Evolutionary conservation across 768 basidiomycete genomes (phyloP).

Genomic region (Dacryopinax spathularia): DNA sequence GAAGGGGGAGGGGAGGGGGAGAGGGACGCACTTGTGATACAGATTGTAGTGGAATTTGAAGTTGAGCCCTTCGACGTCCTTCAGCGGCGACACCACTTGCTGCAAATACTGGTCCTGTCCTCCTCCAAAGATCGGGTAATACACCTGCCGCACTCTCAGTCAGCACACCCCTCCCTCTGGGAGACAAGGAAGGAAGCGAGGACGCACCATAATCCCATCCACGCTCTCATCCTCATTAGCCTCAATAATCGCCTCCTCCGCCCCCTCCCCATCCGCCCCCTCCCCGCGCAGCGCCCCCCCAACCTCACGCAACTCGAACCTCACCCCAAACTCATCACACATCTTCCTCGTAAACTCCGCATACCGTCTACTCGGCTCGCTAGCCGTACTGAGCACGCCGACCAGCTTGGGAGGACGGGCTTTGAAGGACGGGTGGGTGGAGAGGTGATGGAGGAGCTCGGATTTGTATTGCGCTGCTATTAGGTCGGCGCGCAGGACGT

Average conservation of each 20-base stretch:
- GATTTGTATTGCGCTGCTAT: not conserved
- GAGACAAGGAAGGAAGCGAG: slow-evolving; percentile 8
- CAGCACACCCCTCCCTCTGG: not conserved
- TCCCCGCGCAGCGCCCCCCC: slow-evolving; percentile 32
- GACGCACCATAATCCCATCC: slow-evolving; percentile 85
- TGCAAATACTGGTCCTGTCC: slow-evolving; percentile 91
- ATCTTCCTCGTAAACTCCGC: slow-evolving; percentile 86
- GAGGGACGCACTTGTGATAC: slow-evolving; percentile 67
- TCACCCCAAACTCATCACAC: slow-evolving; percentile 75
- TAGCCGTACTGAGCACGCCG: slow-evolving; percentile 78
- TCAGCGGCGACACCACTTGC: slow-evolving; percentile 87
- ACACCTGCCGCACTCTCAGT: slow-evolving; percentile 42
- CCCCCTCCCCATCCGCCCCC: slow-evolving; percentile 66
- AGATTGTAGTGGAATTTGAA: slow-evolving; percentile 92
- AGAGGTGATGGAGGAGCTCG: not conserved
- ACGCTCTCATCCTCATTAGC: slow-evolving; percentile 77
- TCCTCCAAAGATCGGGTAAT: slow-evolving; percentile 89
- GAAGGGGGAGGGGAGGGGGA: not conserved
- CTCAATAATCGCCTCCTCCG: slow-evolving; percentile 90
- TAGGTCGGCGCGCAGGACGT: not conserved
- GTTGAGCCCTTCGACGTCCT: slow-evolving; percentile 95
- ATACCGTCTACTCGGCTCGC: slow-evolving; percentile 65
- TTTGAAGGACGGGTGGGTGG: not conserved
- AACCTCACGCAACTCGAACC: slow-evolving; percentile 63
- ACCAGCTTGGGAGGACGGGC: slow-evolving; percentile 56